Evolutionary conservation across 1,139 yeast species (phyloP), one percentile per base, ranked within the genome.

Genomic region (Pneumocystis jirovecii): DNA sequence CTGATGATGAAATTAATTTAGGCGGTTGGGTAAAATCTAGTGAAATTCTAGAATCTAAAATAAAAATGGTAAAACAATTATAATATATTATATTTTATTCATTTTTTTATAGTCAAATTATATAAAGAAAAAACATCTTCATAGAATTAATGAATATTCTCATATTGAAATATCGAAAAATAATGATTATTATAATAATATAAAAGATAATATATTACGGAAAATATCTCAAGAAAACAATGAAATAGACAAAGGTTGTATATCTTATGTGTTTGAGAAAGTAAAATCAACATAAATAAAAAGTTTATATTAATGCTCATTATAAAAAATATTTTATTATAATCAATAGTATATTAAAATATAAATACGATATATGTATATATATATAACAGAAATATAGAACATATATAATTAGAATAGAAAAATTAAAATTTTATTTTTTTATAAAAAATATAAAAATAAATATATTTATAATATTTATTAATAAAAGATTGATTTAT

Each of bases 1-100:
- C 39, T n/a, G 34, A 56, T 0, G 71, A 69, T 1, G 69, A 66
- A 17, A 70, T 65, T 0, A 61, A 64, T 25, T 25, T 50, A 12
- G 34, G 57, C 3, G 57, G 57, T 12, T 50, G 57, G 57, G 34
- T 50, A 50, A 50, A 50, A 50, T 50, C 57, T 12, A 50, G 57
- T 25, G 31, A 50, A 50, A 17, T 50, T 21, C n/a, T 50, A 50
- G n/a, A 50, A 10, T 19, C 34, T 50, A n/a, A 25, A 50, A 12
- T n/a, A 50, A 50, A 25, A 15, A 50, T 15, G 31, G 57, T 50
- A 50, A 50, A 50, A 25, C n/a, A 50, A 44, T 50, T 25, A 50
- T 12, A 25, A 21, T 50, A 25, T 25, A 50, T 25, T 50, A 25
- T 50, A 50, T 25, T 45, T 3, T 50, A 29, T 12, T 50, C 8